phyloP scores from a whole-genome alignment of 2,329 filamentous ascomycete species.

The Exophiala alcalophila region DNA sequence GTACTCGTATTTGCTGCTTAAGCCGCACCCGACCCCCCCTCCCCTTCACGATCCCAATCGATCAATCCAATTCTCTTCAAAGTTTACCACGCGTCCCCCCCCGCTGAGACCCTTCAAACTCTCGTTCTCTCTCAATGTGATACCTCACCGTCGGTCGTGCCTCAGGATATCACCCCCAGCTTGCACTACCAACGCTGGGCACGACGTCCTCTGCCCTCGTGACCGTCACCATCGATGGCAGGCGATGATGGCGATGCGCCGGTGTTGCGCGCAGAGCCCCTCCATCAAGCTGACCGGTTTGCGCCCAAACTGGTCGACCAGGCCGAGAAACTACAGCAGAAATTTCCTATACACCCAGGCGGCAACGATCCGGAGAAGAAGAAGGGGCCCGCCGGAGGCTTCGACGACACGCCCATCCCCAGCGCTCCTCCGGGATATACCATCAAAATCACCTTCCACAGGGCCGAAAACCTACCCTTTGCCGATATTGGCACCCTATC shows the following conservation, averaged over 20 bases:
- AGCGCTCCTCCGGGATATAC: conserved; percentile 75
- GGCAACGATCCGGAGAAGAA: conserved; percentile 39
- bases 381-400: conserved; percentile 67
- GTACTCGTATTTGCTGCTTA: too few species aligned
- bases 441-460: conserved; percentile 78
- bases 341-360: conserved; percentile 33
- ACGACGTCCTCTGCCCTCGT: too few species aligned
- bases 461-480: conserved; percentile 75
- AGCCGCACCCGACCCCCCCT: too few species aligned
- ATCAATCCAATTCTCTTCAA: too few species aligned
- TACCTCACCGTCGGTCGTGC: neutral
- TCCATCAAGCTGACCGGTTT: conserved; percentile 35
- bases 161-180: neutral
- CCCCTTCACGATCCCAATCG: too few species aligned
- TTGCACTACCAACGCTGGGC: neutral
- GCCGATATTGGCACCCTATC: conserved; percentile 74
- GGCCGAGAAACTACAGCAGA: conserved; percentile 40
- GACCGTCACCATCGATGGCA: conserved; percentile 5
- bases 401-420: conserved; percentile 74
- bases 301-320: conserved; percentile 41
- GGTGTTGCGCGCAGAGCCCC: conserved; percentile 25
- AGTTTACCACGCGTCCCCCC: too few species aligned
- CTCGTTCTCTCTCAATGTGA: neutral
- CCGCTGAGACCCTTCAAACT: too few species aligned
- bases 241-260: conserved; percentile 21